Evolutionary conservation across 495 filamentous ascomycete species (phyloP), one percentile per base, ranked within the genome.

Genomic region (Penicillium parvum): DNA sequence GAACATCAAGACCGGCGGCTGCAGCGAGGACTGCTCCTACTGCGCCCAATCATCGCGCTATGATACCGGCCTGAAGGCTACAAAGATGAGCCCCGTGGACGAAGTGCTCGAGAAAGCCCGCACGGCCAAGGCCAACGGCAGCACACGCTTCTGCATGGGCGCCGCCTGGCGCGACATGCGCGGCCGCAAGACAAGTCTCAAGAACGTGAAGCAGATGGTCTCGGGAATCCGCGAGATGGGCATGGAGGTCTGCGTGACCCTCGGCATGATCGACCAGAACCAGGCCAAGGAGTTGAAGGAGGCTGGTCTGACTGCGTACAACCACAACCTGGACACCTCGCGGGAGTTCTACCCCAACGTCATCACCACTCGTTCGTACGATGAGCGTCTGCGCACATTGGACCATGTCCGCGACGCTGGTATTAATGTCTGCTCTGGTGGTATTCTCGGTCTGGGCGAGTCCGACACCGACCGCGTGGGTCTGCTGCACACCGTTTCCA

Each of bases 1-100:
- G 83, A 91, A 90, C 74, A 94, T 94, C 74, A 94, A 92, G 52
- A 91, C 86, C n/a, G 88, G 88, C 34, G 88, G 88, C 18, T 94
- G 88, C 63, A 82, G 75, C 56, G 88, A 91, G 60, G 88, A 94
- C 68, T 94, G 88, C 59, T 84, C 81, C 20, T 94, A 91, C 73
- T 94, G 88, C 63, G 86, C 88, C 6, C 88, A 94, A 61, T 89
- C 86, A 7, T 86, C 83, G 12, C 82, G 84, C 29, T 82, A 94
- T 72, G 61, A 78, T 33, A 91, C 87, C 3, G 87, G 87, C 7
- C 71, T 91, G 9, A 77, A 84, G 53, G 85, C 87, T 5, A 84
- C 83, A 33, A 87, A 86, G 50, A 77, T 90, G 67, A 78, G 78
- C 35, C 74, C 77, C 7, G 85, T 91, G 33, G 84, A 90, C 37